Base-by-base conservation (phyloP, 2,329 filamentous ascomycete genomes). In the Metarhizium sp. region DNA sequence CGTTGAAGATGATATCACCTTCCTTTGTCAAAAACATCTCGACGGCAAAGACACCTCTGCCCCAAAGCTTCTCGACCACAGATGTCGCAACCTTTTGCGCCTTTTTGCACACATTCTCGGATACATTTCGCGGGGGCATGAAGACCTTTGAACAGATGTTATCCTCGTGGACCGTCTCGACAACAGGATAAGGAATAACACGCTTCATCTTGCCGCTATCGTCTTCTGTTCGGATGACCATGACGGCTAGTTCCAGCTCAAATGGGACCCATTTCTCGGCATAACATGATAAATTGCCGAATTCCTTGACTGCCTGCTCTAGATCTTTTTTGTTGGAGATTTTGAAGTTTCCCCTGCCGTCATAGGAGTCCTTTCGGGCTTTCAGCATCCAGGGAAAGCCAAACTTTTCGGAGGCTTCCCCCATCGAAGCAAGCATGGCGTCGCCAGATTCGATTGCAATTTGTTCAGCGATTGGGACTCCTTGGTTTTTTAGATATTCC, bases 141-240 rank as follows among this genome's bases (percentile, higher is more conserved):
- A 92, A 96, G 2, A 92, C 90, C 60, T 92, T 85, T 63, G 95
- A 94, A 80, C 94, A 97, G 63, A 99, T 91, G 66, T 85, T 94
- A 70, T 97, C 89, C 71, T 96, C 90, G 64, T 99, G 94, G 34
- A 97, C 81, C 1, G 92, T 97, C 75, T 99, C 94, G 2, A 96
- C 92, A 0, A 87, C 87, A 0, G 94, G 92, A 67, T 94, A 97
- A 4, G 92, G 83, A 36, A 91, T 75, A 13, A 80, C 69, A 14
- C 68, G 68, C 57, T 72, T 78, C 8, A 78, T 67, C 14, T 71
- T 71, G 1, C 79, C 79, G 2, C 75, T 68, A 48, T 75, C 72
- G 61, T 95, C 85, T 66, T 92, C 88, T 0, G 89, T 95, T 66
- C 95, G 88, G 56, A 97, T 84, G 8, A 96, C 92, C 85, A 97